Evolutionary conservation across 176 grass and related monocot species (phyloP).

Genomic region (Stipa capillata): DNA sequence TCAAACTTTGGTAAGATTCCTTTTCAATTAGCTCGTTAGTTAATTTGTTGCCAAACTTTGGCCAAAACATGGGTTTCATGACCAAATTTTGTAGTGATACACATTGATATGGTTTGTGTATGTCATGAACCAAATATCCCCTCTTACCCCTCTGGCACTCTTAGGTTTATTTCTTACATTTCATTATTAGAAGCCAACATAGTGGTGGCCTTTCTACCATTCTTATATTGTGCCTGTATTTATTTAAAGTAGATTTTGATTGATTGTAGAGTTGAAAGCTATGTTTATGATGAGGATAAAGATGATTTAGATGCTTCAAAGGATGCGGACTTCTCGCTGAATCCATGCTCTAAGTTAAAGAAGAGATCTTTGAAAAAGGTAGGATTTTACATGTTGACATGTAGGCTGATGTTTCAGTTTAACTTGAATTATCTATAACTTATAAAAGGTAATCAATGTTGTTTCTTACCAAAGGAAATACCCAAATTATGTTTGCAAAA

Average conservation of each 20-base stretch:
- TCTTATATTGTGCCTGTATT: background rate
- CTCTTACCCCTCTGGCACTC: background rate
- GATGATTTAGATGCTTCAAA: background rate
- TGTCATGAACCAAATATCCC: background rate
- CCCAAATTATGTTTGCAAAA: background rate
- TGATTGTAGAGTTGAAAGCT: conserved; percentile 24
- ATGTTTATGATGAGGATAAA: conserved; percentile 24
- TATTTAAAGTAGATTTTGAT: background rate
- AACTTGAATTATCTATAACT: background rate
- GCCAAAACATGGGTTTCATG: background rate
- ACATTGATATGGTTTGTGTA: background rate
- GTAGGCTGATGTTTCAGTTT: background rate
- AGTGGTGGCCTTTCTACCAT: background rate
- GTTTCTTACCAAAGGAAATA: background rate
- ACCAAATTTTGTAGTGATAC: background rate
- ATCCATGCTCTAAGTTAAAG: background rate
- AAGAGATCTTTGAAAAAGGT: conserved; percentile 29
- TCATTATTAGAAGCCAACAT: background rate
- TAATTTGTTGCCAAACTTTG: background rate
- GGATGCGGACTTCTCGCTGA: conserved; percentile 19
- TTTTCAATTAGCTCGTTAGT: background rate
- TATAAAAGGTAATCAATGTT: background rate
- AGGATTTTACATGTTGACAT: conserved; percentile 1
- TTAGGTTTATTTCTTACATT: conserved; percentile 1
- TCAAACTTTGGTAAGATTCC: background rate